Base-by-base conservation (phyloP, 75 land plant genomes). In the Pinus tabuliformis region DNA sequence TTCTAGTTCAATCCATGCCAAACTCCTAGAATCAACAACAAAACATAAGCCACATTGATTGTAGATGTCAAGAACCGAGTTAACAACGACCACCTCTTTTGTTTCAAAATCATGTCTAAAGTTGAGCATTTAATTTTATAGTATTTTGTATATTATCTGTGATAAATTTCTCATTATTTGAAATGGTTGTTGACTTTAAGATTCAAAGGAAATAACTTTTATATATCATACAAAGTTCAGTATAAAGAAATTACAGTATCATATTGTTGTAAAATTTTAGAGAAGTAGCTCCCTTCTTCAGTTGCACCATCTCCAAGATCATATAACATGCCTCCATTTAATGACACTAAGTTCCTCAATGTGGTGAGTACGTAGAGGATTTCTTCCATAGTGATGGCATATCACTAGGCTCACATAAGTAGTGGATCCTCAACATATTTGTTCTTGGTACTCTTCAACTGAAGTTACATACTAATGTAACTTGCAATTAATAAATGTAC, bases 351-450 rank as follows among this genome's bases (percentile, higher is more conserved):
- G 72, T 88, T 91, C 80, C 99, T 95, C 2, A 33, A 33, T 33
- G 33, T 33, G 33, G 33, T 89, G 87, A 52, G 91, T 89, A 74
- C 99, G 92, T 11, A 97, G 95, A 42, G 99, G 99, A 70, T 97
- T 94, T 75, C 99, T 84, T 54, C 97, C 99, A 81, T 82, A 85
- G 77, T 96, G 99, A 77, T 96, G 90, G 66, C 99, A 96, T 20
- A 97, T 95, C 79, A 94, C 99, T 75, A 96, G 85, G 78, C 91
- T 94, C 74, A 96, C 95, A 85, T 96, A 96, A 22, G 95, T 97
- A 33, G 99, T 96, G 21, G 97, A 89, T 73, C 89, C 86, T 68
- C 89, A 33, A 33, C 2, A 33, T 33, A 1, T 33, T 1, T 33
- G 33, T 33, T 0, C 2, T 33, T 33, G 33, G 33, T 33, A 33